phyloP scores from a whole-genome alignment of 495 filamentous ascomycete genomes.

The Apodospora peruviana region DNA sequence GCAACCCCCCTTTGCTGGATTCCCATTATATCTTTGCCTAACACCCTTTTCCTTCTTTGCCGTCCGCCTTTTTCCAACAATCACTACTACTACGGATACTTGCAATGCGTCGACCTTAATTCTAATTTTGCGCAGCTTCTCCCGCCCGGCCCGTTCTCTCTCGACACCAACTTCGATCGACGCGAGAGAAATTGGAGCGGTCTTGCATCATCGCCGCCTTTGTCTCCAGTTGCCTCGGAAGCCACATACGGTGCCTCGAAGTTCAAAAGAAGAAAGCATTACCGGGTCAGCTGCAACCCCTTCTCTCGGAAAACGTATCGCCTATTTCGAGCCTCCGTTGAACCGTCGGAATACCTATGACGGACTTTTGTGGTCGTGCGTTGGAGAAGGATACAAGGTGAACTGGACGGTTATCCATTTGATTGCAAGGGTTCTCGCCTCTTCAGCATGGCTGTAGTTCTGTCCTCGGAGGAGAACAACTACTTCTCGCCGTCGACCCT shows the following conservation, averaged over 20 bases:
- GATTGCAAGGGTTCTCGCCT: conserved; percentile 11
- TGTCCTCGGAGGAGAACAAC: conserved; percentile 38
- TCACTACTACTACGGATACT: too few species aligned
- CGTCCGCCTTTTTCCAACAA: too few species aligned
- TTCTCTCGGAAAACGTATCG: too few species aligned
- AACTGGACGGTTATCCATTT: conserved; percentile 19
- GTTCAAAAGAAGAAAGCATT: conserved; percentile 7
- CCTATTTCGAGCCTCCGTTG: background rate
- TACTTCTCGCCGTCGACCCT: conserved; percentile 38
- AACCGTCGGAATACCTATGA: conserved; percentile 19
- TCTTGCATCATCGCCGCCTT: conserved; percentile 3
- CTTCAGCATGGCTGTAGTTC: conserved; percentile 40
- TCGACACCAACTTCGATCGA: conserved; percentile 2
- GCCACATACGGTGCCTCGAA: conserved; percentile 8
- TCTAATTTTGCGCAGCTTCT: conserved; percentile 9
- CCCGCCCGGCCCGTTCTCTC: too few species aligned
- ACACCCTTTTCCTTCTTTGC: background rate
- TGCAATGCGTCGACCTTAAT: conserved; percentile 14
- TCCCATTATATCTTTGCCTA: conserved; percentile 2
- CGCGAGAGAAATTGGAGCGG: background rate
- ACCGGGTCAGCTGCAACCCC: too few species aligned
- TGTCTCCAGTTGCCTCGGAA: conserved; percentile 13
- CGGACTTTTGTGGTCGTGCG: conserved; percentile 7
- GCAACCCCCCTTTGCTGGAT: conserved; percentile 11
- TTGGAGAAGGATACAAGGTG: conserved; percentile 29